Evolutionary conservation across 306 rosid genomes (phyloP).

Genomic region (Amphicarpaea edgeworthii): DNA sequence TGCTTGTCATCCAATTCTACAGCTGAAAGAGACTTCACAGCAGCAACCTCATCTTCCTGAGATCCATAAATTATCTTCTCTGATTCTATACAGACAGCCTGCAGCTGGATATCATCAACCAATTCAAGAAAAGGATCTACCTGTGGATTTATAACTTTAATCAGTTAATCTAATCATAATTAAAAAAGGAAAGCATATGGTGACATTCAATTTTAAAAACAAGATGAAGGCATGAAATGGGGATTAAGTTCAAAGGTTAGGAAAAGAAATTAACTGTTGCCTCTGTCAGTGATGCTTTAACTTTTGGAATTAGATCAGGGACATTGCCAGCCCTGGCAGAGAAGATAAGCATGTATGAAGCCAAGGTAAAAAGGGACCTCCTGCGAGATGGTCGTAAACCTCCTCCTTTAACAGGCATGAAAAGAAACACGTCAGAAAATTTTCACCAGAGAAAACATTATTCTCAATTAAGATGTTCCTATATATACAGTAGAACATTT

Average conservation of each 20-base stretch:
- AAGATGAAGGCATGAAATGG: conserved; percentile 26
- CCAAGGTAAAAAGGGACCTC: conserved; percentile 91
- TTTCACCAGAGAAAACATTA: conserved; percentile 25
- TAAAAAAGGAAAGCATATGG: background rate
- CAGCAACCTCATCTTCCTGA: conserved; percentile 74
- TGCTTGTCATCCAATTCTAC: conserved; percentile 62
- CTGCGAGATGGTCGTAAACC: conserved; percentile 82
- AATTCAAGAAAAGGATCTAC: conserved; percentile 88
- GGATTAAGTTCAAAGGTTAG: conserved; percentile 37
- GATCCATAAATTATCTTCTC: conserved; percentile 62
- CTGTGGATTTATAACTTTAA: conserved; percentile 57
- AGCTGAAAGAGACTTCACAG: conserved; percentile 68
- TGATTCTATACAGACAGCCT: conserved; percentile 62
- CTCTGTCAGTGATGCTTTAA: conserved; percentile 72
- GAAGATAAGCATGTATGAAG: conserved; percentile 86
- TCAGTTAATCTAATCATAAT: conserved; percentile 36
- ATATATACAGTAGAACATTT: conserved; percentile 33
- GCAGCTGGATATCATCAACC: conserved; percentile 72
- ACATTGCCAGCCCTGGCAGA: conserved; percentile 79
- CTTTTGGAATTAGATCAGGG: conserved; percentile 71
- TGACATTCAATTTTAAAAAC: conserved; percentile 29
- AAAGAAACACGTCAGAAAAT: conserved; percentile 49
- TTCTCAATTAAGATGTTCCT: conserved; percentile 33
- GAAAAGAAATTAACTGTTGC: conserved; percentile 58
- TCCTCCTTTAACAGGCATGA: conserved; percentile 65